phyloP scores from a whole-genome alignment of 768 basidiomycete species.

The Rubroboletus satanas region DNA sequence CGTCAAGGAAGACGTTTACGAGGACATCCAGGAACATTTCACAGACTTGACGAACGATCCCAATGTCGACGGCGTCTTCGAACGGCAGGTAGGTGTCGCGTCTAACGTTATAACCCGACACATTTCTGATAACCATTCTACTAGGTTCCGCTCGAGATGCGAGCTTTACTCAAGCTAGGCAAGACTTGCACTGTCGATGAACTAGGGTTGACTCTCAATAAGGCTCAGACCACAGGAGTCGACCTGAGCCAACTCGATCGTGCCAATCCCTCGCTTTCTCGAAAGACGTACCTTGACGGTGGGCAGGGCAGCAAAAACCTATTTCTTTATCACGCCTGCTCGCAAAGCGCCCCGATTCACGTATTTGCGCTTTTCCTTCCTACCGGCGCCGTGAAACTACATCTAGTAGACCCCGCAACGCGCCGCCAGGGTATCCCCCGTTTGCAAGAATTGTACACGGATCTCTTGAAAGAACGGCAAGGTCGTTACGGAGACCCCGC shows the following conservation, averaged over 20 bases:
- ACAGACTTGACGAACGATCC: conserved; percentile 90
- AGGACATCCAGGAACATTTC: conserved; percentile 86
- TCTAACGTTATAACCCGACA: background rate
- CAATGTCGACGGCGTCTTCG: conserved; percentile 92
- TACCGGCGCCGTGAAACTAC: conserved; percentile 63
- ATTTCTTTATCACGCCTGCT: conserved; percentile 83
- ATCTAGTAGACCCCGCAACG: conserved; percentile 88
- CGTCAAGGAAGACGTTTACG: conserved; percentile 80
- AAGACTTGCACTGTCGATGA: conserved; percentile 73
- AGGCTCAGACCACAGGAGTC: conserved; percentile 78
- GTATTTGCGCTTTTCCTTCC: conserved; percentile 88
- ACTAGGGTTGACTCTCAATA: conserved; percentile 66
- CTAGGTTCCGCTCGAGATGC: conserved; percentile 78
- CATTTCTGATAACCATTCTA: background rate
- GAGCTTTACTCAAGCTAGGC: conserved; percentile 80
- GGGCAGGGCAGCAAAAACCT: conserved; percentile 72
- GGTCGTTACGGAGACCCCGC: conserved; percentile 37
- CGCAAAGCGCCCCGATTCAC: conserved; percentile 71
- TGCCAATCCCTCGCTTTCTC: conserved; percentile 51
- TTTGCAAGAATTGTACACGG: conserved; percentile 69
- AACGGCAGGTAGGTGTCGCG: conserved; percentile 65
- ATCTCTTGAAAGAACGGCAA: conserved; percentile 52
- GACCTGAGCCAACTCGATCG: conserved; percentile 79
- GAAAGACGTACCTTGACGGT: conserved; percentile 68
- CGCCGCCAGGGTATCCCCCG: conserved; percentile 77